Base-by-base conservation (phyloP, 2,329 filamentous ascomycete species). In the Fusarium sambucinum region DNA sequence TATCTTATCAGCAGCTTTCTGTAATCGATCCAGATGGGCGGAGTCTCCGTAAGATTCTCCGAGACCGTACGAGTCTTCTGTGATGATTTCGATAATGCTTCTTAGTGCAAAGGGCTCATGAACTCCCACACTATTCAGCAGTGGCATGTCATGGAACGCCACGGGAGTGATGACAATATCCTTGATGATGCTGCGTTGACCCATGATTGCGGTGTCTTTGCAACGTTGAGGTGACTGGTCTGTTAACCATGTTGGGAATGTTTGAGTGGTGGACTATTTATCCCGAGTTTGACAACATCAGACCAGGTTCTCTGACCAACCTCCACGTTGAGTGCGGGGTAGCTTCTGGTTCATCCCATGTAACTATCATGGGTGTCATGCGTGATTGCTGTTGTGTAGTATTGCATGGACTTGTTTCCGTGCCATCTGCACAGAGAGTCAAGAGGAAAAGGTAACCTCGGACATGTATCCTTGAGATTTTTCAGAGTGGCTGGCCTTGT, bases 61-160 rank as follows among this genome's bases (percentile, higher is more conserved):
- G 5, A 81, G 61, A 5, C 80, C 80, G 35, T 81, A 80, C 2
- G 65, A 64, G 5, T 71, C 73, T 21, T 78, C 76, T 16, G 76
- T 77, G 29, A 80, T 55, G 14, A 81, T 59, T 59, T 82, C 78
- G 47, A 82, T 76, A n/a, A 81, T 77, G 63, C 79, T 81, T 60
- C 80, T 75, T 17, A 82, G 68, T 7, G 80, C 80, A 23, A 74
- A 82, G 7, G 80, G 80, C 55, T 82, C 80, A 56, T 82, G 80
- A 21, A 82, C 79, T 47, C 80, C 80, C 25, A 81, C 78, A 51
- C 79, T 80, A 45, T 82, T 82, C 35, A 82, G 70, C 68, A 82
- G 68, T 19, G 80, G 80, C 78, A 82, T 81, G 55, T 80, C 80
- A 72, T 80, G 80, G 56, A 82, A 81, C 27, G 80, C 80, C 72